A percentile compares a stretch with the other conserved stretches of the same genome.
phyloP scores from a whole-genome alignment of 345 rosid species.

The Sisymbrium altissimum region DNA sequence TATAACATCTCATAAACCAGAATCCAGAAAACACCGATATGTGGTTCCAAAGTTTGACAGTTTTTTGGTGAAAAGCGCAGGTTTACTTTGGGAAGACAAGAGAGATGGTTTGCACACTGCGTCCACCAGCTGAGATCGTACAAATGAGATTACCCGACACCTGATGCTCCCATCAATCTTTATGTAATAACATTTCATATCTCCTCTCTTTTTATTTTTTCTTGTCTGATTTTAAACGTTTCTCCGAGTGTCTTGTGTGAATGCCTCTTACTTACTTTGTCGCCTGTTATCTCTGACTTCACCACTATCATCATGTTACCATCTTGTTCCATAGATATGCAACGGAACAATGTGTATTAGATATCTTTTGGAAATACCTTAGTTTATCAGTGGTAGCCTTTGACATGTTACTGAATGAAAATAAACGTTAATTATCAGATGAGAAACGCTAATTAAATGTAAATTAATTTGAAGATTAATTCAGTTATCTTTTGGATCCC shows the following conservation, averaged over 20 bases:
- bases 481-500: too few relatives aligned
- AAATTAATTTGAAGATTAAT: background rate
- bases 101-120: slow-evolving; percentile 92
- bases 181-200: background rate
- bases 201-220: background rate
- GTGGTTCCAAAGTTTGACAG: background rate
- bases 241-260: background rate
- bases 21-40: background rate
- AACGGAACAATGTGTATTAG: background rate
- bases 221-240: background rate
- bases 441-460: background rate
- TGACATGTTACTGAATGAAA: background rate
- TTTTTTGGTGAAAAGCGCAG: slow-evolving; percentile 40
- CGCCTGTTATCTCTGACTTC: background rate
- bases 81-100: slow-evolving; percentile 97
- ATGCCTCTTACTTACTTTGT: background rate
- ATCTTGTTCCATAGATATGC: background rate
- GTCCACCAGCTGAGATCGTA: slow-evolving; percentile 77
- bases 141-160: slow-evolving; percentile 66
- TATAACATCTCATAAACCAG: background rate
- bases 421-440: background rate
- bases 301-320: background rate
- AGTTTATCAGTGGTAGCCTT: background rate
- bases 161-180: slow-evolving; percentile 19
- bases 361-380: background rate